Evolutionary conservation across 140 eudicot species (phyloP).

Genomic region (Cichorium intybus): DNA sequence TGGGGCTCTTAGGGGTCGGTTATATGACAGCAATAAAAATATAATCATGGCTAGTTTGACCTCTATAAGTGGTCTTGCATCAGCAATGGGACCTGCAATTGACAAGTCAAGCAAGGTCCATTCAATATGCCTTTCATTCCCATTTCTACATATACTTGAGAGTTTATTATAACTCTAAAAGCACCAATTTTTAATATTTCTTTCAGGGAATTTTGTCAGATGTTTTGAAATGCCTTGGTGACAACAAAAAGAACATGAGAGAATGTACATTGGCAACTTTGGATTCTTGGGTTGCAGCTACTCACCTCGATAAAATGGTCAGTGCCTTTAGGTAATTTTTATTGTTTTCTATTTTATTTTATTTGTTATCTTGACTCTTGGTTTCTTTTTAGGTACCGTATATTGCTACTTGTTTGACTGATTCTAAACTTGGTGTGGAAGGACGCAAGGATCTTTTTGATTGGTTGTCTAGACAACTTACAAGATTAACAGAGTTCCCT

Average conservation of each 20-base stretch:
- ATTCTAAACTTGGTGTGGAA: conserved; percentile 95
- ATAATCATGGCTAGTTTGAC: conserved; percentile 78
- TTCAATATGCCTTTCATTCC: not conserved
- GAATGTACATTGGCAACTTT: conserved; percentile 81
- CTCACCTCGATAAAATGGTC: conserved; percentile 98
- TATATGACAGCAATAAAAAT: conserved; percentile 93
- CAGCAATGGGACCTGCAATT: conserved; percentile 90
- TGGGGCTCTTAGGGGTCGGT: conserved; percentile 90
- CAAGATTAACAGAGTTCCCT: conserved; percentile 60
- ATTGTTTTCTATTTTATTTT: not conserved
- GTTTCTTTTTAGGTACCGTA: conserved; percentile 64
- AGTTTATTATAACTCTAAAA: not conserved
- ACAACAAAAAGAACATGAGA: conserved; percentile 91
- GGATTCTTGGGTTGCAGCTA: conserved; percentile 94
- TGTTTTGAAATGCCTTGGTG: conserved; percentile 92
- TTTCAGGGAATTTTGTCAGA: conserved; percentile 88
- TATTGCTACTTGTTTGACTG: conserved; percentile 70
- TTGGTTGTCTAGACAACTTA: conserved; percentile 80
- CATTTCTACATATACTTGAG: not conserved
- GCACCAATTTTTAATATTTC: not conserved
- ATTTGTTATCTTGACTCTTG: not conserved
- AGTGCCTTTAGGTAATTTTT: not conserved
- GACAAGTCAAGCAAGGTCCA: conserved; percentile 96
- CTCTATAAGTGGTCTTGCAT: conserved; percentile 83
- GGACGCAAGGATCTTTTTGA: conserved; percentile 98